Conservation (phyloP, 768 basidiomycete species). For the Tephrocybe sp. region DNA sequence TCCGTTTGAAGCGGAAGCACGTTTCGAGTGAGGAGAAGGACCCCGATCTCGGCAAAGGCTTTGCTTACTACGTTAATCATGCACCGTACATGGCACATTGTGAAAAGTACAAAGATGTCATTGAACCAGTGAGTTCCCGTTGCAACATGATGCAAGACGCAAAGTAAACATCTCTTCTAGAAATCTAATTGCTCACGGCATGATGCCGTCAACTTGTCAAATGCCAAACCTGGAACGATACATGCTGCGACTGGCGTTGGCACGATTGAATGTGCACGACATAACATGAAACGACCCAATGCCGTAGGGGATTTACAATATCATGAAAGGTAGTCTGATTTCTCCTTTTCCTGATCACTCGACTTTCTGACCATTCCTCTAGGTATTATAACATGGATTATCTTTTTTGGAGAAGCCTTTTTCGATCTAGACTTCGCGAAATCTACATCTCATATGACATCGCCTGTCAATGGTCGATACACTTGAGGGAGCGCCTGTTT, state of each 20-base stretch:
- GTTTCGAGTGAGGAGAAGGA: conserved; percentile 7
- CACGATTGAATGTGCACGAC: conserved; percentile 24
- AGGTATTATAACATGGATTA: conserved; percentile 35
- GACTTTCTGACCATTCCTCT: neutral
- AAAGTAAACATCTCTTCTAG: conserved; percentile 17
- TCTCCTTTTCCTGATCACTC: neutral
- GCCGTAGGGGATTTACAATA: conserved; percentile 27
- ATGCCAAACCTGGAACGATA: conserved; percentile 17
- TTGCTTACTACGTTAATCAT: conserved; percentile 16
- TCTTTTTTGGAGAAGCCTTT: conserved; percentile 24
- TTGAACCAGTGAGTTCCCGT: conserved; percentile 19
- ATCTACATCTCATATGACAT: neutral
- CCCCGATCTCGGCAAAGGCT: conserved; percentile 11
- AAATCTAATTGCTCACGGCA: conserved; percentile 28
- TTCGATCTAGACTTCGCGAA: neutral
- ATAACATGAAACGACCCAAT: conserved; percentile 27
- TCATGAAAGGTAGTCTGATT: conserved; percentile 27
- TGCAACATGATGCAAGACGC: no score
- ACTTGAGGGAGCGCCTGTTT: no score
- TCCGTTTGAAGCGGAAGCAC: conserved; percentile 8
- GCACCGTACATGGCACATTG: conserved; percentile 21
- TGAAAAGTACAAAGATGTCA: conserved; percentile 14
- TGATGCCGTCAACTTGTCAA: conserved; percentile 25
- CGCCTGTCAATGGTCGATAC: no score
- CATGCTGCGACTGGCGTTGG: conserved; percentile 26